Base-by-base conservation (phyloP, 345 rosid genomes). In the Physaria fendleri region DNA sequence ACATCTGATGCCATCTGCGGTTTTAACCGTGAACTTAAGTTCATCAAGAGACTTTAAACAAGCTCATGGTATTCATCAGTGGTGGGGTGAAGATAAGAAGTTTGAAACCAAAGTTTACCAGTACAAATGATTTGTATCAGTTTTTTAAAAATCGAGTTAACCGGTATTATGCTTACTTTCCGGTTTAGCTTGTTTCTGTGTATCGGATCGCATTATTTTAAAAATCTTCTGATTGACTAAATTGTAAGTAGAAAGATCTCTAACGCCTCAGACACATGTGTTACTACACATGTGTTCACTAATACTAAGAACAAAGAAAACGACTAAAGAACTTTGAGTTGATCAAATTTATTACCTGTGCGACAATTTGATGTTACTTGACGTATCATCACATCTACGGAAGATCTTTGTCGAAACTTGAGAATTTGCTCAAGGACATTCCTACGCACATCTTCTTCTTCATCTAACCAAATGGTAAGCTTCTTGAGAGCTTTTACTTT, bases 61-160 rank as follows among this genome's bases (percentile, higher is more conserved):
- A 59, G 97, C 97, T 6, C 99, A 93, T 65, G 95, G 97, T 38
- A 76, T 93, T 69, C 95, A 83, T 68, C 97, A 89, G 45, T 93
- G 97, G 99, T 93, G 95, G 97, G 59, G 72, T 35, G 83, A 84
- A 0, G 88, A 87, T 51, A 48, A 75, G 47, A 37, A 71, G 18
- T 52, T 90, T 59, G 74, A 83, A 48, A 77, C 84, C 49, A 72
- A 77, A 68, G 42, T 76, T 40, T 76, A 85, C 78, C 64, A 44
- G 52, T 90, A 85, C 69, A 64, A 61, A 35, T 86, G 64, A 68
- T 39, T 8, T 14, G 17, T 27, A 12, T 6, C n/a, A 32, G 6
- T 0, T 38, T 12, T 66, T 10, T n/a, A n/a, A 46, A 32, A 59
- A 33, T 15, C 7, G 10, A 12, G 10, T 51, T 4, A 32, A 51